These are phyloP conservation scores for Coelastrella sp. DNA, from an alignment of 139 green algal species.

Conservation along the genomic window DNA sequence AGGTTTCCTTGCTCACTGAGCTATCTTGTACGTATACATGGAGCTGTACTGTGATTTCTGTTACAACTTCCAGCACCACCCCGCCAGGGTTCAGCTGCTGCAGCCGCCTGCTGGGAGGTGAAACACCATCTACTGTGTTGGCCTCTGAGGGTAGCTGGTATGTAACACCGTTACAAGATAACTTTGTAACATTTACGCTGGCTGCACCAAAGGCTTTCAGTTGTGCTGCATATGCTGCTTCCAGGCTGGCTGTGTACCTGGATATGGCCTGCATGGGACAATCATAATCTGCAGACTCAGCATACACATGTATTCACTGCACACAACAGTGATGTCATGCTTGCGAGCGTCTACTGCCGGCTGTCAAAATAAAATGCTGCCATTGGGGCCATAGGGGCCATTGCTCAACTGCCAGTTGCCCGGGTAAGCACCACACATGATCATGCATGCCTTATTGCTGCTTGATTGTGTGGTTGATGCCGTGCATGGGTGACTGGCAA, in stretches of 20 bases:
- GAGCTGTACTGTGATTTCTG: neutral
- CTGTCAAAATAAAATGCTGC: no score
- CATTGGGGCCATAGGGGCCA: no score
- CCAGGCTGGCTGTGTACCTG: neutral
- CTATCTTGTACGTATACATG: neutral
- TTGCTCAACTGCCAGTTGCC: no score
- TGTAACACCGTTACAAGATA: neutral
- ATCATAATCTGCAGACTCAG: neutral
- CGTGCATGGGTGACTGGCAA: no score
- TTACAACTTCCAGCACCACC: neutral
- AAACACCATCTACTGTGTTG: neutral
- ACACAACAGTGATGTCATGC: no score
- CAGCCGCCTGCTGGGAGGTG: neutral
- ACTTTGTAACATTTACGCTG: neutral
- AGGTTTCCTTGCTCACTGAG: neutral
- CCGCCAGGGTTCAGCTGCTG: neutral
- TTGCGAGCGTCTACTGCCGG: no score
- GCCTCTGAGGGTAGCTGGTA: neutral
- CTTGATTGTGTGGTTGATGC: neutral
- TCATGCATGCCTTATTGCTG: neutral
- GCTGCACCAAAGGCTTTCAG: neutral
- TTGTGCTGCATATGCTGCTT: slow-evolving; percentile 18
- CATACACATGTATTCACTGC: no score
- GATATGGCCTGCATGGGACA: neutral
- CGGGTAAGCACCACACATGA: no score